These are phyloP conservation scores for Daldinia vernicosa DNA, from an alignment of 495 filamentous ascomycete genomes.

Conservation along the genomic window DNA sequence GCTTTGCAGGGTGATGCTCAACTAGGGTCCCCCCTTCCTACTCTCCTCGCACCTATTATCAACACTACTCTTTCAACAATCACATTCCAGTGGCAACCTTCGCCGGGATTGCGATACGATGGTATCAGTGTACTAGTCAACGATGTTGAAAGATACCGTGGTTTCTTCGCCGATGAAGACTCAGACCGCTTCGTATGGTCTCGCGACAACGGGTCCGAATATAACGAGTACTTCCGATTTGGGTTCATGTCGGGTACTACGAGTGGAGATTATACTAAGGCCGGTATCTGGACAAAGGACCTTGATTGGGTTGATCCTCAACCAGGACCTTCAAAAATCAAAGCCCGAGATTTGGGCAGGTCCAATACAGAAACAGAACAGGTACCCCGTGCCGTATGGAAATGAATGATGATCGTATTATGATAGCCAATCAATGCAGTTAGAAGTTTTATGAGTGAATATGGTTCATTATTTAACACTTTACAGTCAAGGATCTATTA, in stretches of 20 bases:
- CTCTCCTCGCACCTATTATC: constrained; percentile 61
- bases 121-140: constrained; percentile 91
- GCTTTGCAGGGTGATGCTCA: constrained; percentile 75
- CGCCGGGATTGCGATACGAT: constrained; percentile 71
- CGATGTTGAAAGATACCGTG: constrained; percentile 86
- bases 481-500: not conserved
- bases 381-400: constrained; percentile 33
- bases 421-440: constrained; percentile 4
- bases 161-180: constrained; percentile 61
- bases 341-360: constrained; percentile 30
- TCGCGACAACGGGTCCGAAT: constrained; percentile 50
- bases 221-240: constrained; percentile 84
- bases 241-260: constrained; percentile 76
- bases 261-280: constrained; percentile 79
- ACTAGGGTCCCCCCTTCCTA: constrained; percentile 74
- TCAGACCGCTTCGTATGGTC: constrained; percentile 59
- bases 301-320: constrained; percentile 73
- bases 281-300: constrained; percentile 76
- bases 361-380: constrained; percentile 27
- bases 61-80: constrained; percentile 51
- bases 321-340: constrained; percentile 56
- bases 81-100: constrained; percentile 62
- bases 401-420: constrained; percentile 27
- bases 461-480: not conserved
- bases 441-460: not conserved